phyloP scores from a whole-genome alignment of 257 asterid genomes.

The Hygrophila difformis region DNA sequence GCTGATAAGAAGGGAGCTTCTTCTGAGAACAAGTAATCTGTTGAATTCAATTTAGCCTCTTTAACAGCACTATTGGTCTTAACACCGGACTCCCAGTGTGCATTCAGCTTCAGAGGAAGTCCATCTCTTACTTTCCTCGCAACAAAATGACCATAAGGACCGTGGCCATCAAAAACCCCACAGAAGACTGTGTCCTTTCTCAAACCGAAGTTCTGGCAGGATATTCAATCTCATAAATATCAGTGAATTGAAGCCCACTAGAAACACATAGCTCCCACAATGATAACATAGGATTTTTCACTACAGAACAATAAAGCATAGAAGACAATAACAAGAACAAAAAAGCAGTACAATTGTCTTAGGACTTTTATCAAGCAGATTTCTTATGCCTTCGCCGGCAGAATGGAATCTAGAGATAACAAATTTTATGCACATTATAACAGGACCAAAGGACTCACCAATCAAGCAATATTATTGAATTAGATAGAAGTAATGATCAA shows the following conservation, averaged over 20 bases:
- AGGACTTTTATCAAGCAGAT: slow-evolving; percentile 1
- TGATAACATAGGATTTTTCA: background rate
- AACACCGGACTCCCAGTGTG: slow-evolving; percentile 69
- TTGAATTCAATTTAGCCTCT: slow-evolving; percentile 49
- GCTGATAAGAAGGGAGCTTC: slow-evolving; percentile 40
- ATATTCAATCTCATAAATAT: slow-evolving; percentile 21
- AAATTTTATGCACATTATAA: slow-evolving; percentile 4
- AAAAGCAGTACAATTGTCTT: background rate
- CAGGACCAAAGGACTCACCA: background rate
- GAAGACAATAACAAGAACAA: background rate
- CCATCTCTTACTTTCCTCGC: slow-evolving; percentile 85
- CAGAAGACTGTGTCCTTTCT: slow-evolving; percentile 86
- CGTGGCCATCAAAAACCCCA: slow-evolving; percentile 93
- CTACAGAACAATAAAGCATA: background rate
- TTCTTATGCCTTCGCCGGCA: slow-evolving; percentile 2
- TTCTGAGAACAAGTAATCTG: slow-evolving; percentile 41
- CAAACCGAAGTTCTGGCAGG: slow-evolving; percentile 87
- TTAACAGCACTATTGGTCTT: slow-evolving; percentile 55
- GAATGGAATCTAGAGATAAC: background rate
- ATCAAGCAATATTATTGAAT: too few relatives aligned
- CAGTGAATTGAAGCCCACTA: slow-evolving; percentile 4
- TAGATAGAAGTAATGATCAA: too few relatives aligned
- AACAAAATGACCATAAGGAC: slow-evolving; percentile 91
- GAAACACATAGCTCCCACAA: background rate
- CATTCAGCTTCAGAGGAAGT: slow-evolving; percentile 72